phyloP scores from a whole-genome alignment of 176 grass and related monocot genomes.

The Echinochloa phyllopogon region DNA sequence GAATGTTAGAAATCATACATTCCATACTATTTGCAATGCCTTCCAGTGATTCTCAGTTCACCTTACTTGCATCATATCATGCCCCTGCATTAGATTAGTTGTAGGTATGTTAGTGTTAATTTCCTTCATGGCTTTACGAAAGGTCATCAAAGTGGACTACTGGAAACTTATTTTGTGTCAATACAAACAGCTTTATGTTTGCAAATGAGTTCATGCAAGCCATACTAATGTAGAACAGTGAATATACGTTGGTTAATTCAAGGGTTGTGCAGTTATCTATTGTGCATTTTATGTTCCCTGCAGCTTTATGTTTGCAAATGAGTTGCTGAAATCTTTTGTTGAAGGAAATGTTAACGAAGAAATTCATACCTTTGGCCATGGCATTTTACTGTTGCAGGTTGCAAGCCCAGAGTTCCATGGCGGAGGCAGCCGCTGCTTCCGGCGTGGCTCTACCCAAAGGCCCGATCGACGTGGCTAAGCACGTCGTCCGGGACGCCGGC shows the following conservation, averaged over 20 bases:
- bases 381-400: constrained; percentile 48
- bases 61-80: not conserved
- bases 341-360: not conserved
- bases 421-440: constrained; percentile 42
- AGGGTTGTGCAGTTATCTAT: not conserved
- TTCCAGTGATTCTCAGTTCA: not conserved
- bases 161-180: not conserved
- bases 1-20: not conserved
- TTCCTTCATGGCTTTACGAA: not conserved
- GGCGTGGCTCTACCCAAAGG: constrained; percentile 60
- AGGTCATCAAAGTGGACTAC: not conserved
- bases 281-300: not conserved
- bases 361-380: not conserved
- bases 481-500: constrained; percentile 75
- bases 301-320: no score
- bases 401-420: constrained; percentile 81
- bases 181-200: not conserved
- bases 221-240: not conserved
- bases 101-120: not conserved
- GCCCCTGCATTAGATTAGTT: not conserved
- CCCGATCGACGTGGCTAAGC: constrained; percentile 85
- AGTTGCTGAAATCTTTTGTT: no score
- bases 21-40: not conserved
- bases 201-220: not conserved
- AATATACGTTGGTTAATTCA: not conserved